phyloP scores from a whole-genome alignment of 495 filamentous ascomycete species.

The Cercophora newfieldiana region DNA sequence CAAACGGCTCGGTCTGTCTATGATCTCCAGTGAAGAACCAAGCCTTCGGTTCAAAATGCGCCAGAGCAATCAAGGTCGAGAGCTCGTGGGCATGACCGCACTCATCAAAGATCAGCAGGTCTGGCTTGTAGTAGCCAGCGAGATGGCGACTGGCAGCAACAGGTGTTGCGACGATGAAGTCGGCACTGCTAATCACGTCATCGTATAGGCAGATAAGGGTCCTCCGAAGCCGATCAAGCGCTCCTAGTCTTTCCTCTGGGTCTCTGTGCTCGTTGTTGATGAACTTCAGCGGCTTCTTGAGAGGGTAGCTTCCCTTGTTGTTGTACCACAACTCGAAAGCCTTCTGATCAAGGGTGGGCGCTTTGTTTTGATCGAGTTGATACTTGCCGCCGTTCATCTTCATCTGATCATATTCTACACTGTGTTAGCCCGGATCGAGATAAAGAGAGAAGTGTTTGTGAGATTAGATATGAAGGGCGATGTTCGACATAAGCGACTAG shows the following conservation, averaged over 20 bases:
- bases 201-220: slow-evolving; percentile 22
- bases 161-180: slow-evolving; percentile 32
- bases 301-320: not conserved
- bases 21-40: slow-evolving; percentile 34
- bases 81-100: slow-evolving; percentile 29
- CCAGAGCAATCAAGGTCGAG: slow-evolving; percentile 28
- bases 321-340: slow-evolving; percentile 23
- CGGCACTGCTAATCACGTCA: slow-evolving; percentile 19
- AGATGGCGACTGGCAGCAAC: slow-evolving; percentile 25
- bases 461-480: too few relatives aligned
- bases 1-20: slow-evolving; percentile 30
- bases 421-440: not conserved
- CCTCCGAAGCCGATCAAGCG: not conserved
- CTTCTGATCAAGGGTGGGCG: slow-evolving; percentile 26
- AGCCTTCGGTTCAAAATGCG: slow-evolving; percentile 26
- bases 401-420: not conserved
- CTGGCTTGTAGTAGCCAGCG: slow-evolving; percentile 25
- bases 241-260: not conserved
- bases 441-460: not conserved
- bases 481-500: too few relatives aligned
- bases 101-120: slow-evolving; percentile 32
- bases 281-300: not conserved
- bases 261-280: not conserved
- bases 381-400: not conserved
- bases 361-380: not conserved